Base-by-base conservation (phyloP, 106 monocot species). In the Dendrobium huoshanense region DNA sequence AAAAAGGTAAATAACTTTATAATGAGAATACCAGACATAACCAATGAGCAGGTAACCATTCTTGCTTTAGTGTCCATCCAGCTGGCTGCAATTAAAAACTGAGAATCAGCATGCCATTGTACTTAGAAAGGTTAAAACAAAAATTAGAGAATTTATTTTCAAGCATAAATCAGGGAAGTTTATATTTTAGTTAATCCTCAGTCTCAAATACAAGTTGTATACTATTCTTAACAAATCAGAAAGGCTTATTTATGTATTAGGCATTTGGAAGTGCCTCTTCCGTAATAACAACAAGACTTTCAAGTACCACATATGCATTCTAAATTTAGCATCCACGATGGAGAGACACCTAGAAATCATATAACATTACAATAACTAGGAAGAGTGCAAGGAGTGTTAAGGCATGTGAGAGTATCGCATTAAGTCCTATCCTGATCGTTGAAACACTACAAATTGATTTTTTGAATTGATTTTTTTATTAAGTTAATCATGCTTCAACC, bases 21-120 rank as follows among this genome's bases (percentile, higher is more conserved):
- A 73, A 82, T 37, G 27, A 83, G 5, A 55, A 78, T 89, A 95
- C 95, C 89, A 95, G 85, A 81, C 95, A 95, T 48, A 95, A 25
- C 95, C 95, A 95, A 67, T 90, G 87, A 84, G 84, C 82, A 54
- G 95, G 95, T 49, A 95, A 55, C 87, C 92, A 95, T 59, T 91
- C 91, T 86, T 92, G 81, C 83, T 88, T 92, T 65, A 95, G 85
- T 59, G 87, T 89, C 95, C 95, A 95, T 80, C 90, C 92, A 75
- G 95, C 92, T 81, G 86, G 95, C 95, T 95, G 87, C 40, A 81
- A 76, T 7, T 75, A 9, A 75, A 77, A 61, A 22, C 72, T 22
- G 56, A 79, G 24, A 40, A 40, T 27, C 42, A 47, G 6, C 41
- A 86, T 73, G 37, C 4, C 4, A 65, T 75, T 22, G 41, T 6